phyloP scores from a whole-genome alignment of 371 early-diverging fungal species.

The Circinella minor region DNA sequence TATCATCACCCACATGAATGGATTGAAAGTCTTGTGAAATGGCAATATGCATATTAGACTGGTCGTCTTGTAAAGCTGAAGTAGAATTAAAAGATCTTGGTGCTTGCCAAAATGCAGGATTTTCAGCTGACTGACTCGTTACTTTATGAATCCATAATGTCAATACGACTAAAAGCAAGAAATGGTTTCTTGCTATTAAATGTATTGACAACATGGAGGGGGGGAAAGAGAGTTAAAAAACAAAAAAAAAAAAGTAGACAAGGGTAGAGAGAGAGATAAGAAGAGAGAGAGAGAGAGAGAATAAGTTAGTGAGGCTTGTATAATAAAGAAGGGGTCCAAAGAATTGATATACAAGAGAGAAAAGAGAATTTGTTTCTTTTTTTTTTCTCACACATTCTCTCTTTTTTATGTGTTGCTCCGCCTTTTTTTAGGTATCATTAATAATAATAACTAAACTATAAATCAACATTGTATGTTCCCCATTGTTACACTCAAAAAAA shows the following conservation, averaged over 20 bases:
- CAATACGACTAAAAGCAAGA: background rate
- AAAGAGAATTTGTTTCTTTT: no score
- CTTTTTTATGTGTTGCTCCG: no score
- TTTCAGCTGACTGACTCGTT: background rate
- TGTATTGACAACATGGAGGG: conserved; percentile 2
- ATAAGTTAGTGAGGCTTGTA: no score
- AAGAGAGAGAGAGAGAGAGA: background rate
- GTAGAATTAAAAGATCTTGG: conserved; percentile 21
- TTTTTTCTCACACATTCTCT: no score
- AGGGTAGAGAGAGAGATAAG: background rate
- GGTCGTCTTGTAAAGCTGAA: conserved; percentile 23
- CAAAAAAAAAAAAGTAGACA: no score
- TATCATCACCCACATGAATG: conserved; percentile 31
- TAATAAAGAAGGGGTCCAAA: no score
- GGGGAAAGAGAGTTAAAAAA: background rate
- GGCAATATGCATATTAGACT: background rate
- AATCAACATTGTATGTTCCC: no score
- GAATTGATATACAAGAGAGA: no score
- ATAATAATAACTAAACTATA: no score
- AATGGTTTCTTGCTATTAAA: background rate
- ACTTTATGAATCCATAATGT: background rate
- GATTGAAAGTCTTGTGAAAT: conserved; percentile 39
- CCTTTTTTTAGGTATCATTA: no score
- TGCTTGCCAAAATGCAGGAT: conserved; percentile 25
- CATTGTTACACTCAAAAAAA: no score